Percentiles rank a stretch among this genome's conserved stretches.
Conservation (phyloP, 352 stramenopile genomes). For the Phytopythium montanum region DNA sequence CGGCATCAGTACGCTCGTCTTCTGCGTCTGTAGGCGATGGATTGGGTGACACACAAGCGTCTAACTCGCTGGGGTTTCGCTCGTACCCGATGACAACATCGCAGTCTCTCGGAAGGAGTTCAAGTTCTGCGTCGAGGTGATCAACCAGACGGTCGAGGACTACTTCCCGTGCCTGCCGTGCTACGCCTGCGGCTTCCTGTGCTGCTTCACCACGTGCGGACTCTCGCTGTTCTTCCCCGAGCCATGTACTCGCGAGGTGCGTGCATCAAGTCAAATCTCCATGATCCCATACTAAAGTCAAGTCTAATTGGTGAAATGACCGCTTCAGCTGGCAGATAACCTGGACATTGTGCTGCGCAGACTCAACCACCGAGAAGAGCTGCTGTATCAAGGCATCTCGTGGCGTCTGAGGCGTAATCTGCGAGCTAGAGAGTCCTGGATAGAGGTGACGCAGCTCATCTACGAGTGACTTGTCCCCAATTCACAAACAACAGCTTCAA, state of each 20-base stretch:
- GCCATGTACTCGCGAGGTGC: conserved; percentile 66
- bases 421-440: conserved; percentile 53
- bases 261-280: too few relatives aligned
- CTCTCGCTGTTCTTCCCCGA: conserved; percentile 57
- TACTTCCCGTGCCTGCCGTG: conserved; percentile 73
- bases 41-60: too few relatives aligned
- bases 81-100: too few relatives aligned
- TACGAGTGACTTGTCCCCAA: neutral
- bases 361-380: conserved; percentile 66
- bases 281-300: too few relatives aligned
- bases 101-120: conserved; percentile 71
- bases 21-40: too few relatives aligned
- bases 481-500: neutral
- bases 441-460: conserved; percentile 56
- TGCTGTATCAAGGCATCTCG: conserved; percentile 63
- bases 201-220: conserved; percentile 57
- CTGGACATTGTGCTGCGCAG: conserved; percentile 55
- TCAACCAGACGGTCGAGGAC: conserved; percentile 74
- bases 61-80: too few relatives aligned
- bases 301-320: neutral
- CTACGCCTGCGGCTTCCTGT: conserved; percentile 65
- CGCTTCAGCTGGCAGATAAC: conserved; percentile 50
- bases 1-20: conserved; percentile 45
- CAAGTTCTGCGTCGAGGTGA: conserved; percentile 67
- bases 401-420: conserved; percentile 50